Evolutionary conservation across 2,329 filamentous ascomycete species (phyloP), one percentile per base, ranked within the genome.

Genomic region (Fonsecaea pedrosoi): DNA sequence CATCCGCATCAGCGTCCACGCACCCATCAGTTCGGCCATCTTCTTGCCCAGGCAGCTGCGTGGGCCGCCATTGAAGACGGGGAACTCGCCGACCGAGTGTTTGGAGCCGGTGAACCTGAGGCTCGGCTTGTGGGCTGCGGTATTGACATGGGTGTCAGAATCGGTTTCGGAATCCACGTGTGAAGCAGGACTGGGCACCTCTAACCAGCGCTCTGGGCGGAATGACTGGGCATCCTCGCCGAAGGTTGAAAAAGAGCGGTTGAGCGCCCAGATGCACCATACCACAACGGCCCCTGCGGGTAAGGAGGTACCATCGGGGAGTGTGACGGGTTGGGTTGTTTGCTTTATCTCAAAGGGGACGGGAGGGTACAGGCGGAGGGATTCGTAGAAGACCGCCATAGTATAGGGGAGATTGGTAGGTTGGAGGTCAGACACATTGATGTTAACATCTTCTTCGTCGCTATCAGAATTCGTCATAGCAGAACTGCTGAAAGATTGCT

Each of bases 291-390:
- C 81, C 12, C 78, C 75, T 34, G 77, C 74, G 0, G 86, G 86
- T 3, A 90, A 79, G 55, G 80, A 83, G 8, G 73, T 73, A 5
- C 76, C 77, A 53, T 74, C 75, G 0, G 74, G 69, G 1, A 90
- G 80, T 0, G 82, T 84, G 2, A 83, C 83, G 18, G 81, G 75
- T 60, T 79, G 74, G 30, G 83, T 81, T 67, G 82, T 83, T 75
- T 90, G 86, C 74, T 87, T 88, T 70, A 90, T 84, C 73, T 90
- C 88, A 67, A 90, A 87, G 0, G 88, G 88, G 34, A 90, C 85
- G 2, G 87, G 87, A 2, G 88, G 88, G 69, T 85, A 89, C 6
- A 90, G 78, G 3, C 88, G 83, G 2, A 90, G 77, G 2, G 84
- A 75, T 73, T 90, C 88, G 75, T 88, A 87, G 73, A 78, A 89